phyloP scores from a whole-genome alignment of 2,329 filamentous ascomycete genomes.

The Penicillium sp. region DNA sequence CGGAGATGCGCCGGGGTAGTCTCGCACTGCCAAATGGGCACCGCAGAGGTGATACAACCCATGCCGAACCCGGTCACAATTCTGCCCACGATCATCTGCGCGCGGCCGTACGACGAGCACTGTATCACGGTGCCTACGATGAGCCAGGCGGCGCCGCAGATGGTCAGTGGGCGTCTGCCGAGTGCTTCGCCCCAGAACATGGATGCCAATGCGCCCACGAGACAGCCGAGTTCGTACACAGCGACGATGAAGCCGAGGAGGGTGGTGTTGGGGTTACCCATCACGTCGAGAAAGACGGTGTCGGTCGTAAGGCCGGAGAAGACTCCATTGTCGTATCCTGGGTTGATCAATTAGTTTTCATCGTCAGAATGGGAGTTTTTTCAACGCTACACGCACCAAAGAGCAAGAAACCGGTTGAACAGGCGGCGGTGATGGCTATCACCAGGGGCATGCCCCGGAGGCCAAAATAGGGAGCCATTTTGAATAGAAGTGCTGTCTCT shows the following conservation, averaged over 20 bases:
- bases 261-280: constrained; percentile 14
- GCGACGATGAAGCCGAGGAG: constrained; percentile 27
- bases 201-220: constrained; percentile 48
- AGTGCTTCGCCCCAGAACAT: constrained; percentile 51
- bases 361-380: background rate
- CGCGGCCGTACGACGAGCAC: constrained; percentile 43
- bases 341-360: background rate
- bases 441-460: constrained; percentile 16
- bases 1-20: constrained; percentile 49
- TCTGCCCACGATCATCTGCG: constrained; percentile 50
- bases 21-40: constrained; percentile 51
- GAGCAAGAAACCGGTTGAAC: constrained; percentile 14
- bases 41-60: constrained; percentile 50
- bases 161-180: constrained; percentile 49
- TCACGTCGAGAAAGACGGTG: constrained; percentile 13
- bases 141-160: constrained; percentile 47
- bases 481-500: background rate
- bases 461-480: constrained; percentile 15
- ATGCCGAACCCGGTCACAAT: constrained; percentile 52
- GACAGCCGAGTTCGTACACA: constrained; percentile 49
- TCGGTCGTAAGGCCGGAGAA: constrained; percentile 17
- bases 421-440: constrained; percentile 14
- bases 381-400: constrained; percentile 1
- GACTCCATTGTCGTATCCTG: constrained; percentile 16
- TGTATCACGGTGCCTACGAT: constrained; percentile 49